These are phyloP conservation scores for Pyrenula aspistea DNA, from an alignment of 495 filamentous ascomycete species.

Conservation along the genomic window DNA sequence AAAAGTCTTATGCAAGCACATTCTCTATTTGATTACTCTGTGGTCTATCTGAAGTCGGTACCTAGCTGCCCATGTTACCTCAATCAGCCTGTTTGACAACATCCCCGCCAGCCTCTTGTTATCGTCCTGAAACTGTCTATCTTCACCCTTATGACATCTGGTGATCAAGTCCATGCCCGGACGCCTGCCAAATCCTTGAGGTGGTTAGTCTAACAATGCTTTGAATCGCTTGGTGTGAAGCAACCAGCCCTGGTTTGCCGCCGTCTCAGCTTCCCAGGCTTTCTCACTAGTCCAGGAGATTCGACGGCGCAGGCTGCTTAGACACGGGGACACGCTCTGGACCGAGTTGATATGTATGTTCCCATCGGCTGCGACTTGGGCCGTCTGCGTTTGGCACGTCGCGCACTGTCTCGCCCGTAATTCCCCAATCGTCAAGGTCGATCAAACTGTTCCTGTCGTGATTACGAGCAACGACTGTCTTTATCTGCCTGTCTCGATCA, in stretches of 20 bases:
- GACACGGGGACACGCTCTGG: neutral
- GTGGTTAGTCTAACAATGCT: too few relatives aligned
- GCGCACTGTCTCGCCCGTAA: neutral
- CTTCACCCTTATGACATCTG: too few relatives aligned
- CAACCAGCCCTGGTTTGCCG: too few relatives aligned
- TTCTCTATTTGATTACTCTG: neutral
- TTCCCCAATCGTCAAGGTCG: neutral
- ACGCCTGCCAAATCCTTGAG: too few relatives aligned
- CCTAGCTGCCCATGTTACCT: too few relatives aligned
- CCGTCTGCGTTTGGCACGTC: neutral
- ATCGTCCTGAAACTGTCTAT: too few relatives aligned
- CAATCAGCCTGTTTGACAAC: too few relatives aligned
- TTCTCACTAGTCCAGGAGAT: neutral
- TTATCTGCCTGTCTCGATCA: neutral
- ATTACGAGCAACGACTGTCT: neutral
- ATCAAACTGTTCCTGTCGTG: neutral
- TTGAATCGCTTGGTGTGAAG: too few relatives aligned
- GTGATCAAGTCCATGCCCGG: too few relatives aligned
- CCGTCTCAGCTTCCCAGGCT: too few relatives aligned
- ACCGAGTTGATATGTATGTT: neutral
- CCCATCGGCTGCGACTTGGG: neutral
- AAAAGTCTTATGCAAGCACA: neutral
- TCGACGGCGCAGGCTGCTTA: neutral
- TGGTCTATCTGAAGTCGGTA: neutral
- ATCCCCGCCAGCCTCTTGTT: too few relatives aligned